These are phyloP conservation scores for Neofusicoccum kwambonambiense DNA, from an alignment of 2,329 filamentous ascomycete species.

Conservation along the genomic window DNA sequence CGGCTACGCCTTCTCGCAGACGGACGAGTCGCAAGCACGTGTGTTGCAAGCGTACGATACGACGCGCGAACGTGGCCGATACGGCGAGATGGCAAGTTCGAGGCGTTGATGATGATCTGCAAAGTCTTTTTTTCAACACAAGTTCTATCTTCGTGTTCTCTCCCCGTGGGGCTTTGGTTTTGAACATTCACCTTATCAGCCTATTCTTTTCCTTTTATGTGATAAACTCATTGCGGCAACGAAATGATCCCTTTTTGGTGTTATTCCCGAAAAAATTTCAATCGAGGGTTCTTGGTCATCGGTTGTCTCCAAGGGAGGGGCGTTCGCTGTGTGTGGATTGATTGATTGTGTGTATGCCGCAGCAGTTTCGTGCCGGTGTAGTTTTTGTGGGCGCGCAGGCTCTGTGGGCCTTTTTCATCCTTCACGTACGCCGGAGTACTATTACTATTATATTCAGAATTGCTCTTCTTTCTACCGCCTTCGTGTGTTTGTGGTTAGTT, in stretches of 20 bases:
- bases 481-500: too few species aligned
- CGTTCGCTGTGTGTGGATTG: neutral
- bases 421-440: too few species aligned
- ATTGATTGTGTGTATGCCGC: neutral
- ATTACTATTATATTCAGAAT: too few species aligned
- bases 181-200: neutral
- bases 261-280: neutral
- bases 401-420: too few species aligned
- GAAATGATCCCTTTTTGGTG: neutral
- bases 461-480: too few species aligned
- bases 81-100: slow-evolving; percentile 87
- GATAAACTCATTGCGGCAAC: neutral
- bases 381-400: too few species aligned
- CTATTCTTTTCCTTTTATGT: neutral
- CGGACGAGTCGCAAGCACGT: slow-evolving; percentile 91
- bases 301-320: neutral
- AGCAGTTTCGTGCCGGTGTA: neutral
- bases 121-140: neutral
- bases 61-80: slow-evolving; percentile 83
- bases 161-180: neutral
- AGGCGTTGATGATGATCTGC: slow-evolving; percentile 24
- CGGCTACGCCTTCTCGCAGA: slow-evolving; percentile 96
- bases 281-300: neutral
- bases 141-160: neutral
- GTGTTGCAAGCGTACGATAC: slow-evolving; percentile 98